Base-by-base conservation (phyloP, 2,329 filamentous ascomycete species). In the Epichloe uncinata region DNA sequence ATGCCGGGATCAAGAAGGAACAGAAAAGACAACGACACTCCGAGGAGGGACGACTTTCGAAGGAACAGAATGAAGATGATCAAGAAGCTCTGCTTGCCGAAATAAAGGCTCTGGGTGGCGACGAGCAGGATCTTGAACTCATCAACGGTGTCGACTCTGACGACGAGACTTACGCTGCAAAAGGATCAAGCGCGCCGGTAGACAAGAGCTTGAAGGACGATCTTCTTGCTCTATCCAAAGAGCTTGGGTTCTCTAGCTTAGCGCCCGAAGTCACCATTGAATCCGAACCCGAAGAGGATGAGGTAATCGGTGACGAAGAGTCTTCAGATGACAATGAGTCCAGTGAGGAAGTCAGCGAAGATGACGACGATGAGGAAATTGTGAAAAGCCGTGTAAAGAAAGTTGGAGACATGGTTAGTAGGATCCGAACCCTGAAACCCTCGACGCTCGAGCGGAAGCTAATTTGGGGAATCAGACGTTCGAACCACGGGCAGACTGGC, bases 91-190 rank as follows among this genome's bases (percentile, higher is more conserved):
- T 85, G 4, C 66, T 85, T 7, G 73, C 78, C 50, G 82, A 85
- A 58, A 85, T 85, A 53, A 70, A 73, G 55, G 78, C 78, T 13
- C 68, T 85, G 2, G 82, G 81, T 3, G 82, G 82, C 13, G 79
- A 82, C 48, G 78, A 84, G 62, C 72, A 78, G 41, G 82, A 85
- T 54, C 62, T 82, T 42, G 75, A 78, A 36, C 71, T 85, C 35
- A 73, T 85, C 48, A 75, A 72, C 41, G 77, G 75, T 52, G 66
- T 70, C 12, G 66, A 69, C 35, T 72, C 69, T 4, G 68, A 69
- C 16, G 66, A 70, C 50, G 66, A 68, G 47, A 65, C 61, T 18
- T 58, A 60, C 41, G 56, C 53, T 41, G 56, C 53, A n/a, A 58
- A 62, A 42, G 61, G 55, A 36, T 57, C 58, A 35, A 64, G 64